A percentile compares a stretch with the other conserved stretches of the same genome.
phyloP scores from a whole-genome alignment of 2,329 filamentous ascomycete species.

The Aspergillus thermomutatus region DNA sequence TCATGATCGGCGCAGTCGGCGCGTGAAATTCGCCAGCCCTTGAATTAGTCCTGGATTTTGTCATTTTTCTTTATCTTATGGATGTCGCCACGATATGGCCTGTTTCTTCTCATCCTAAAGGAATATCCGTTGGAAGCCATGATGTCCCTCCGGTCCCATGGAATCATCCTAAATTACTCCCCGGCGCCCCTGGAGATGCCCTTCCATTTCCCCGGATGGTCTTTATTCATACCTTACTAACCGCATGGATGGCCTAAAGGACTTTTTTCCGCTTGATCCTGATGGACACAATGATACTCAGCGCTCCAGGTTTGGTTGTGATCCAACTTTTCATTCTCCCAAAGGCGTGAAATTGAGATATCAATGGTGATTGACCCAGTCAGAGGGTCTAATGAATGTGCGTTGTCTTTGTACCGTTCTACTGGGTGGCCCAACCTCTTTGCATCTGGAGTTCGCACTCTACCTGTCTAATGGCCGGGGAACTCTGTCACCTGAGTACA shows the following conservation, averaged over 20 bases:
- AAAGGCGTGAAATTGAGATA: not conserved
- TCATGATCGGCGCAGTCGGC: slow-evolving; percentile 56
- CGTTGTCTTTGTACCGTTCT: not conserved
- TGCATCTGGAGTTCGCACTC: not conserved
- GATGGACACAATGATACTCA: not conserved
- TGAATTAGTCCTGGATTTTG: slow-evolving; percentile 16
- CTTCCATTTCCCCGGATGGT: not conserved
- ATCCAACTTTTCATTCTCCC: not conserved
- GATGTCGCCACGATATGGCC: slow-evolving; percentile 9
- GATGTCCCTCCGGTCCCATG: not conserved
- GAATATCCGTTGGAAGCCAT: slow-evolving; percentile 4
- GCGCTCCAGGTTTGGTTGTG: not conserved
- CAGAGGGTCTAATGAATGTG: not conserved
- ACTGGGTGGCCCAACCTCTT: not conserved
- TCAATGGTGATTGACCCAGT: not conserved
- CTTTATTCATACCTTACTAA: not conserved
- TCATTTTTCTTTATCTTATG: slow-evolving; percentile 1
- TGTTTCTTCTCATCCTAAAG: not conserved
- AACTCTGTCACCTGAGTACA: not conserved
- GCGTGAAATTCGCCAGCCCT: slow-evolving; percentile 33
- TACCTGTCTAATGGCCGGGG: not conserved
- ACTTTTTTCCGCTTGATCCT: not conserved
- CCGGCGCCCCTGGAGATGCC: not conserved
- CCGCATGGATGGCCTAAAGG: not conserved
- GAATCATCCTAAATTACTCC: not conserved